phyloP scores from a whole-genome alignment of 129 eudicot genomes.

The Scalesia atractyloides region DNA sequence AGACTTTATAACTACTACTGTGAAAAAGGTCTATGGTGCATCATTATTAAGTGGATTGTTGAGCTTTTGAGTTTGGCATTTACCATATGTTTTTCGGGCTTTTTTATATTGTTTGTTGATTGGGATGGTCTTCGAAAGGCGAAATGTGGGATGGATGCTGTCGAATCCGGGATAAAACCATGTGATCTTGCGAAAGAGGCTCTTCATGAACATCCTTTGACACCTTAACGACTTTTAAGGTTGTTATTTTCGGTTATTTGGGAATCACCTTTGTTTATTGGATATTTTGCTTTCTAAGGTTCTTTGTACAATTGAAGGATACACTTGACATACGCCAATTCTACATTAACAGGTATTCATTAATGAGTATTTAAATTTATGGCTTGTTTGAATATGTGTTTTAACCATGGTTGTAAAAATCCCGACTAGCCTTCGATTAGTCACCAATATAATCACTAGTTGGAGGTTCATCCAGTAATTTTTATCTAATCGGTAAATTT shows the following conservation, averaged over 20 bases:
- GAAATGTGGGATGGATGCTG: slow-evolving; percentile 93
- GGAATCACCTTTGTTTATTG: slow-evolving; percentile 73
- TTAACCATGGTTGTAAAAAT: no score
- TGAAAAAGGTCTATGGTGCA: slow-evolving; percentile 92
- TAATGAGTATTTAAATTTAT: not conserved
- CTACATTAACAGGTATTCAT: slow-evolving; percentile 64
- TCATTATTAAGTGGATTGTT: slow-evolving; percentile 79
- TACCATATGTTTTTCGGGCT: slow-evolving; percentile 72
- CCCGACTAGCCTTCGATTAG: no score
- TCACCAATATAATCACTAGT: no score
- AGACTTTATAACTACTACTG: slow-evolving; percentile 83
- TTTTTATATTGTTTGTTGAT: slow-evolving; percentile 69
- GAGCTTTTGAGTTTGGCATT: slow-evolving; percentile 80
- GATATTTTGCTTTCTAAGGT: slow-evolving; percentile 70
- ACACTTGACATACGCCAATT: slow-evolving; percentile 67
- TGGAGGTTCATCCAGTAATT: no score
- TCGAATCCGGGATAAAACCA: slow-evolving; percentile 75
- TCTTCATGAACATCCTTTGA: slow-evolving; percentile 76
- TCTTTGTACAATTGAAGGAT: slow-evolving; percentile 76
- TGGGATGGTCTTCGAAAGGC: slow-evolving; percentile 88
- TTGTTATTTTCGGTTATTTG: slow-evolving; percentile 72
- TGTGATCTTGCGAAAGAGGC: slow-evolving; percentile 85
- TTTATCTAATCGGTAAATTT: no score
- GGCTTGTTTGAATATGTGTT: not conserved
- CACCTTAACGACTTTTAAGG: slow-evolving; percentile 67